Evolutionary conservation across 2,329 filamentous ascomycete genomes (phyloP).

Genomic region (Teratosphaeria epicoccoides): DNA sequence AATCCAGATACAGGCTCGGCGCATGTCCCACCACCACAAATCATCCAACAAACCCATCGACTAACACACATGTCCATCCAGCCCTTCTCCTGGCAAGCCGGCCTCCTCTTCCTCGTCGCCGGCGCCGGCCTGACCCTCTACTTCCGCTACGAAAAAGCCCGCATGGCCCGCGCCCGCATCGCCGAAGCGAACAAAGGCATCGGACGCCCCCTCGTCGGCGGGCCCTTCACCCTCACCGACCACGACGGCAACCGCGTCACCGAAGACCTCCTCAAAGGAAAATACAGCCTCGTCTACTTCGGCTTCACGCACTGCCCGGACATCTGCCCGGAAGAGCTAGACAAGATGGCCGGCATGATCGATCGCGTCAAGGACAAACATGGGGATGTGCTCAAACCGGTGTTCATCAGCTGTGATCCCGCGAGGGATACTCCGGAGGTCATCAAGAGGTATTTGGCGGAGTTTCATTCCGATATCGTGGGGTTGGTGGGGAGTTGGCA

Average conservation of each 20-base stretch:
- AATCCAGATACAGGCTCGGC: slow-evolving; percentile 34
- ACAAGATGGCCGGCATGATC: slow-evolving; percentile 97
- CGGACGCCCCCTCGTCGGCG: slow-evolving; percentile 85
- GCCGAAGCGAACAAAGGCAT: slow-evolving; percentile 90
- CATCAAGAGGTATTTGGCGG: slow-evolving; percentile 71
- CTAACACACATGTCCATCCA: slow-evolving; percentile 33
- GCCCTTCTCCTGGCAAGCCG: slow-evolving; percentile 92
- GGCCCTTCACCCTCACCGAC: slow-evolving; percentile 71
- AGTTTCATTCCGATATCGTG: slow-evolving; percentile 80
- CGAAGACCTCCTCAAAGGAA: slow-evolving; percentile 72
- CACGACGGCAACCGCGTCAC: slow-evolving; percentile 70
- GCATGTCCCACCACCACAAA: slow-evolving; percentile 22
- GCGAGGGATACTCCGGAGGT: slow-evolving; percentile 79
- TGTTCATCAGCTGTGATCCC: slow-evolving; percentile 95
- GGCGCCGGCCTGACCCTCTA: slow-evolving; percentile 74
- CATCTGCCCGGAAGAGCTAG: slow-evolving; percentile 96
- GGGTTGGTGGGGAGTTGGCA: slow-evolving; percentile 91
- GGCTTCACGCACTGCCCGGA: slow-evolving; percentile 97
- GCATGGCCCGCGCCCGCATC: slow-evolving; percentile 78
- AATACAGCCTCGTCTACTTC: slow-evolving; percentile 86
- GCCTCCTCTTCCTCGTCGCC: slow-evolving; percentile 70
- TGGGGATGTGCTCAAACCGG: slow-evolving; percentile 52
- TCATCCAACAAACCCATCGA: neutral
- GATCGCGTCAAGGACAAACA: slow-evolving; percentile 49
- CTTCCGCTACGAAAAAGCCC: slow-evolving; percentile 85